Base-by-base conservation (phyloP, 2,329 filamentous ascomycete genomes). In the Ascochyta fabae region DNA sequence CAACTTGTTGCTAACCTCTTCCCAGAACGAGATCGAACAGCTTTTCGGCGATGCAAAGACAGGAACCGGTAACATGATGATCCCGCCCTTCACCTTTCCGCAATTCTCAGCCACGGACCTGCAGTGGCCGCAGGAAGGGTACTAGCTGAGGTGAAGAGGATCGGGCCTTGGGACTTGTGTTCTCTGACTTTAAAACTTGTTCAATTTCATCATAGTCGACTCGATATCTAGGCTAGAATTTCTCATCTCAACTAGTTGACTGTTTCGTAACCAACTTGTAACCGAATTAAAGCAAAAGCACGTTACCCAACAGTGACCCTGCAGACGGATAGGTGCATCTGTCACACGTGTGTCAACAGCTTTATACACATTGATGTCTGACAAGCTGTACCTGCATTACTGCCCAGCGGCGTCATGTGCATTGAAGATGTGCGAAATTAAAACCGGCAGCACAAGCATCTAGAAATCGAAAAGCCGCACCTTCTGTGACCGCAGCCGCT, bases 21-120 rank as follows among this genome's bases (percentile, higher is more conserved):
- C 12, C 31, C 34, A 81, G 79, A 78, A 76, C 47, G 79, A 81
- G 65, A 80, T 78, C 69, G 78, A 81, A 49, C 71, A 73, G 53
- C 74, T 79, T 33, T 81, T 81, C 62, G 72, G 74, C 7, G 65
- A 71, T n/a, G 63, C 67, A 6, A 63, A 72, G 22, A 58, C 64
- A 43, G 64, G 60, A 8, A 58, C 61, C 1, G 66, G 66, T 8
- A 64, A 69, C 27, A 64, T 76, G 48, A 53, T 72, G 19, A 73
- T 75, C 19, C 73, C 72, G 19, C 72, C 73, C 1, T 76, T 66
- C 58, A 69, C 66, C 2, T 76, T 75, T 40, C 72, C 73, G 19
- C 61, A 63, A 6, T 71, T 74, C 36, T 64, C 62, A 16, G 52
- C 63, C 0, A 45, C 53, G 9, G 64, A 73, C 50, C 35, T 73